Base-by-base conservation (phyloP, 441 rosid species). In the Pelargonium australe region DNA sequence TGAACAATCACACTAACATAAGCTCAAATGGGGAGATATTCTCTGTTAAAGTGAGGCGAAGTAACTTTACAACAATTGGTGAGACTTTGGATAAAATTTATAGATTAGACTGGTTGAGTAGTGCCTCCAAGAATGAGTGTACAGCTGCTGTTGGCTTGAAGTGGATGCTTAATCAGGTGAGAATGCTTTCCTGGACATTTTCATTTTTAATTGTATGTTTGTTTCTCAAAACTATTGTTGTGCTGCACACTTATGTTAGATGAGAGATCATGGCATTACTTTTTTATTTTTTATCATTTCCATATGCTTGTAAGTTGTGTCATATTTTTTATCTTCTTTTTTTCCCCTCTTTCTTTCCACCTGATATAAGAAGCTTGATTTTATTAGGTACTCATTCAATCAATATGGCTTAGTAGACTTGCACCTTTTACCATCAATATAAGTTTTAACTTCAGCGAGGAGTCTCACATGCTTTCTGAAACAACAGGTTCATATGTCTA, bases 131-230 rank as follows among this genome's bases (percentile, higher is more conserved):
- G 87, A 90, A 92, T 20, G 98, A 95, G 82, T 95, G 96, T 70
- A 89, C 96, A 7, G 87, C 92, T 71, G 98, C 97, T 0, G 98
- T 90, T 80, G 99, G 99, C 62, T 80, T 95, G 68, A 95, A 95
- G 83, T 95, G 99, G 99, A 95, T 92, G 99, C 98, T 95, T 77
- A 92, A 92, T 85, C 96, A 95, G 92, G 97, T 92, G 70, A 82
- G 68, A 64, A 0, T 47, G 72, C 72, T 45, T 14, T 44, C 9
- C 11, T 13, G 37, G 7, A 6, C 25, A 23, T 23, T 23, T 0
- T 23, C 25, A 2, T 67, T 73, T 5, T 10, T 19, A 16, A 7
- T 0, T 0, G 5, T 23, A 23, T 23, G 25, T 23, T 7, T 14
- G 20, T 68, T 47, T 67, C 11, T 62, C 37, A 20, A 3, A 7